phyloP scores from a whole-genome alignment of 2,329 filamentous ascomycete species.

The Colletotrichum sp. region DNA sequence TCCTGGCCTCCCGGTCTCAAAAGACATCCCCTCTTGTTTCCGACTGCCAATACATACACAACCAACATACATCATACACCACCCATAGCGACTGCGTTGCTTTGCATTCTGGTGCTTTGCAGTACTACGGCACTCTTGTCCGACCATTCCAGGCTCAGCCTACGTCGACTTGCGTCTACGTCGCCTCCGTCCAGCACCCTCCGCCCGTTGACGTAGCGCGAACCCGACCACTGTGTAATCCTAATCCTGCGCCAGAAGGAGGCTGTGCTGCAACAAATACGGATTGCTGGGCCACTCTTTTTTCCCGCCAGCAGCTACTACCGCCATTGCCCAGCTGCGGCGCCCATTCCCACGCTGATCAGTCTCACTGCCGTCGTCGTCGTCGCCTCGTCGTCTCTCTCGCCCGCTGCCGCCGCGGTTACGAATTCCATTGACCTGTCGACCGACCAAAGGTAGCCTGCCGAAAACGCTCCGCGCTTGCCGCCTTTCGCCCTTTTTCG shows the following conservation, averaged over 20 bases:
- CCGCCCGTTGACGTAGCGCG: constrained; percentile 20
- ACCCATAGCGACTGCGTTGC: constrained; percentile 21
- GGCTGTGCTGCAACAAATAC: constrained; percentile 31
- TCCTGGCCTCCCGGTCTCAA: constrained; percentile 2
- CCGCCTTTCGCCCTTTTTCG: neutral
- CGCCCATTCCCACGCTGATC: neutral
- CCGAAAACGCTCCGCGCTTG: neutral
- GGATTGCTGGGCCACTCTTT: constrained; percentile 20
- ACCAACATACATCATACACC: neutral
- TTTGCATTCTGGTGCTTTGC: neutral
- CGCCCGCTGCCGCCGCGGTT: neutral
- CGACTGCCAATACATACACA: neutral
- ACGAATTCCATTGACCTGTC: neutral
- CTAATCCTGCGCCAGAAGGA: constrained; percentile 28
- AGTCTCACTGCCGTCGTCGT: neutral
- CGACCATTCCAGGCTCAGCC: neutral
- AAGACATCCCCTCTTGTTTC: neutral
- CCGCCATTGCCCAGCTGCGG: neutral
- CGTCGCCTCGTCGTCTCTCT: neutral
- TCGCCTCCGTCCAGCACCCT: neutral
- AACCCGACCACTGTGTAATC: constrained; percentile 19
- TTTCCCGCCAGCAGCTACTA: constrained; percentile 12
- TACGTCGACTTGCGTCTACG: neutral
- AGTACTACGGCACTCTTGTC: neutral
- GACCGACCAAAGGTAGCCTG: constrained; percentile 4